Evolutionary conservation across 371 early-diverging fungal species (phyloP), one percentile per base, ranked within the genome.

Genomic region (Entomophthora muscae): DNA sequence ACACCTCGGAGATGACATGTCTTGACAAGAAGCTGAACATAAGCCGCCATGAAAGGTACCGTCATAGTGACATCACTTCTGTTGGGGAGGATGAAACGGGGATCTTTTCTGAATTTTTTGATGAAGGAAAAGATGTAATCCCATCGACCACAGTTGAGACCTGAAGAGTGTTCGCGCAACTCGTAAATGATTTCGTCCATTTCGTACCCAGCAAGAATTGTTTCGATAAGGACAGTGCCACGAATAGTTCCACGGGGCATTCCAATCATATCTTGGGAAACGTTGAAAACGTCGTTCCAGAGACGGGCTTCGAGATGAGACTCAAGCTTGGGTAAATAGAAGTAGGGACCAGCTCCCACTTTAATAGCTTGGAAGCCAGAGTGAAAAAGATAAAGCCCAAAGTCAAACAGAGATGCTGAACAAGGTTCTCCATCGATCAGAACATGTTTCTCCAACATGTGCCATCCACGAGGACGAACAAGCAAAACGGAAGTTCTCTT

Each of bases 131-230:
- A 95, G 75, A 95, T 95, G 79, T 95, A 94, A 76, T 95, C 96
- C 96, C 96, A 95, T 56, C 96, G 85, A 63, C 96, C 96, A 75
- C 95, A 95, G 88, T 95, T 95, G 61, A 95, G 81, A 3, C 96
- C 96, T 32, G 92, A 79, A 23, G 94, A 93, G 79, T 95, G 96
- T 30, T 94, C 87, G 68, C 93, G 86, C 66, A 96, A 76, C 78
- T 96, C 96, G 70, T 90, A 96, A 72, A 96, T 93, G 70, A 95
- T 92, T 74, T 95, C 96, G 63, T 96, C 96, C 96, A 96, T 96
- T 76, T 96, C 93, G 73, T 87, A 96, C 32, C 93, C 88, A 21
- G 93, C 96, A 64, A 90, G 74, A 70, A 96, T 93, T 63, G 96
- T 96, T 76, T 96, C 96, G 68, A 96, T 96, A 69, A 96, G 76